These are phyloP conservation scores for Claviceps quebecensis DNA, from an alignment of 2,329 filamentous ascomycete species.

Conservation along the genomic window DNA sequence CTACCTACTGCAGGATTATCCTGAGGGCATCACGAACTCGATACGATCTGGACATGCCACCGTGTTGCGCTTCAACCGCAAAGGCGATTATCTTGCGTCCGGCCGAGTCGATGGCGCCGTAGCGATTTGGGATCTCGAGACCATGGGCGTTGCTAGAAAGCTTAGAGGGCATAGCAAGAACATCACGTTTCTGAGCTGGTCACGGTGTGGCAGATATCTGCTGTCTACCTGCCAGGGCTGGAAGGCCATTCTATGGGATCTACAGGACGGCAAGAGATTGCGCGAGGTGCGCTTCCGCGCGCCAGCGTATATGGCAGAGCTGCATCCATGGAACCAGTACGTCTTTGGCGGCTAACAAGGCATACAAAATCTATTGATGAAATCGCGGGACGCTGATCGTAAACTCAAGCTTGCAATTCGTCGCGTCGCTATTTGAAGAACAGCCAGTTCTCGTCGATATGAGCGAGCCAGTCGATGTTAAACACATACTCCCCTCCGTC, in stretches of 20 bases:
- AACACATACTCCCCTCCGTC: conserved; percentile 65
- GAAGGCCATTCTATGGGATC: conserved; percentile 92
- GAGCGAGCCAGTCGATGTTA: conserved; percentile 52
- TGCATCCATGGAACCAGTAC: conserved; percentile 83
- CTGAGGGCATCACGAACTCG: conserved; percentile 76
- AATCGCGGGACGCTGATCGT: conserved; percentile 9
- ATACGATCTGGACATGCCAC: conserved; percentile 59
- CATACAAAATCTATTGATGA: background rate
- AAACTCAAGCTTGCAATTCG: conserved; percentile 58
- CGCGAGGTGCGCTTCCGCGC: conserved; percentile 84
- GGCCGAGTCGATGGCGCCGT: conserved; percentile 90
- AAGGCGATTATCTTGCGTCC: conserved; percentile 86
- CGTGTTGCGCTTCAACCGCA: conserved; percentile 76
- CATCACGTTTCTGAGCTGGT: conserved; percentile 93
- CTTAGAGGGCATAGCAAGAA: conserved; percentile 84
- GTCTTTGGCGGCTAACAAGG: conserved; percentile 4
- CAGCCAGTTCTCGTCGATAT: conserved; percentile 80
- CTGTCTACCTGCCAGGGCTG: conserved; percentile 90
- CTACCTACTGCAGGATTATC: conserved; percentile 64
- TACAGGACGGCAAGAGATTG: conserved; percentile 53
- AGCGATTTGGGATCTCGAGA: conserved; percentile 94
- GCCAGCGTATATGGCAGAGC: conserved; percentile 87
- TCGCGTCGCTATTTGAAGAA: conserved; percentile 87
- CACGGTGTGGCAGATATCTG: conserved; percentile 76
- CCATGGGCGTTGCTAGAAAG: conserved; percentile 90